Evolutionary conservation across 2,329 filamentous ascomycete genomes (phyloP).

Genomic region (Fusarium proliferatum): DNA sequence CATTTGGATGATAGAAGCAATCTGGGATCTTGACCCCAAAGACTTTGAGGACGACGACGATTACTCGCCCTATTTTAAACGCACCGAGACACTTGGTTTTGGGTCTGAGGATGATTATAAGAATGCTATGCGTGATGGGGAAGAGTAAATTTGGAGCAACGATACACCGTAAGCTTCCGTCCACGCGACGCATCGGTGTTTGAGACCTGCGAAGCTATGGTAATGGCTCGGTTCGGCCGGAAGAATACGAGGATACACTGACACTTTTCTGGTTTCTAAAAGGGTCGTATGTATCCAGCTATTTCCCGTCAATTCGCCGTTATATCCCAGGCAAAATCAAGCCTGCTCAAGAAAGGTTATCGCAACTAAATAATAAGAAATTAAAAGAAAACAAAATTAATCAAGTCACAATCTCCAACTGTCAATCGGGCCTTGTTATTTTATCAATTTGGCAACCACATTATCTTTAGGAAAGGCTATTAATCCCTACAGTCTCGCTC

Average conservation of each 20-base stretch:
- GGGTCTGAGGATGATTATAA: neutral
- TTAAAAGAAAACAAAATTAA: too few species aligned
- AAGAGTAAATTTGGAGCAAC: neutral
- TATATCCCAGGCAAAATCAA: too few species aligned
- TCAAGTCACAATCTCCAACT: too few species aligned
- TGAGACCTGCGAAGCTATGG: fast-evolving
- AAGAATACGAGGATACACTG: too few species aligned
- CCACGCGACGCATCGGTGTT: fast-evolving
- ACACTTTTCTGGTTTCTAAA: too few species aligned
- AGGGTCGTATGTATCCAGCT: too few species aligned
- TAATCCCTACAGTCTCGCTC: fast-evolving
- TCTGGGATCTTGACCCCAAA: neutral
- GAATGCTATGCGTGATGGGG: neutral
- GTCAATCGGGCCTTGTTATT: too few species aligned
- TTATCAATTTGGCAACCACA: too few species aligned
- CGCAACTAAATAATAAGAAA: too few species aligned
- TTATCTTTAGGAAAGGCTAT: too few species aligned
- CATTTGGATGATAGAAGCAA: neutral
- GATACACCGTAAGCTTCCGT: fast-evolving
- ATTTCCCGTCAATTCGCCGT: too few species aligned
- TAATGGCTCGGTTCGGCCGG: fast-evolving
- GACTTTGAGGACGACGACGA: neutral
- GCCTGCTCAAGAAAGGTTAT: too few species aligned
- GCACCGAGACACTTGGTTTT: neutral
- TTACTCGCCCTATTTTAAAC: neutral